These are phyloP conservation scores for Mucor indicus DNA, from an alignment of 371 early-diverging fungal species.

Conservation along the genomic window DNA sequence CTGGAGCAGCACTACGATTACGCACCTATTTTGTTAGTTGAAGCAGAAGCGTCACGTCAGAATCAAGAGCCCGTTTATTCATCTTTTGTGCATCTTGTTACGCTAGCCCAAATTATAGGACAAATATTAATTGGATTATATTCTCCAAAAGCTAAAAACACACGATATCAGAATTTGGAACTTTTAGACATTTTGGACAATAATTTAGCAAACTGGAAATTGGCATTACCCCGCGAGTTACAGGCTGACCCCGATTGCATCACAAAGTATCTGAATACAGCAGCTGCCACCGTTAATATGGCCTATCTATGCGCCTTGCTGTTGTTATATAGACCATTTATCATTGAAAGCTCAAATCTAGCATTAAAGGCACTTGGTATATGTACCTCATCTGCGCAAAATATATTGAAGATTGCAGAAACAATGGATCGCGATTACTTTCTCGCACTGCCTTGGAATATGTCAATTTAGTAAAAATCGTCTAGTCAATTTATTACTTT, in stretches of 20 bases:
- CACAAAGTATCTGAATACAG: too few species aligned
- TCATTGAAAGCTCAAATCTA: slow-evolving; percentile 5
- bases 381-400: slow-evolving; percentile 30
- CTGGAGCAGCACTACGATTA: not conserved
- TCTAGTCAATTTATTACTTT: too few species aligned
- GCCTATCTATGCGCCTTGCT: slow-evolving; percentile 5
- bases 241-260: not conserved
- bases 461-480: slow-evolving; percentile 31
- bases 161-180: slow-evolving; percentile 12
- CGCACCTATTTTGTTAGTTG: slow-evolving; percentile 17
- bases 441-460: slow-evolving; percentile 32
- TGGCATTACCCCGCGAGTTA: slow-evolving; percentile 18
- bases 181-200: slow-evolving; percentile 24
- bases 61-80: slow-evolving; percentile 20
- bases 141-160: slow-evolving; percentile 22
- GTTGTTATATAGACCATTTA: slow-evolving; percentile 18
- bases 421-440: slow-evolving; percentile 7
- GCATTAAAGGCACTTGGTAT: slow-evolving; percentile 30
- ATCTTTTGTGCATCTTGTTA: slow-evolving; percentile 23
- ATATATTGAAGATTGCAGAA: slow-evolving; percentile 19
- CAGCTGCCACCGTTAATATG: slow-evolving; percentile 12
- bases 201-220: slow-evolving; percentile 30
- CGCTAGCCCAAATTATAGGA: slow-evolving; percentile 28
- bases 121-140: slow-evolving; percentile 29
- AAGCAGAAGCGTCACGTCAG: slow-evolving; percentile 17